Percentiles rank a stretch among this genome's conserved stretches.
Evolutionary conservation across 306 rosid genomes (phyloP).

Genomic region (Gleditsia sinensis): DNA sequence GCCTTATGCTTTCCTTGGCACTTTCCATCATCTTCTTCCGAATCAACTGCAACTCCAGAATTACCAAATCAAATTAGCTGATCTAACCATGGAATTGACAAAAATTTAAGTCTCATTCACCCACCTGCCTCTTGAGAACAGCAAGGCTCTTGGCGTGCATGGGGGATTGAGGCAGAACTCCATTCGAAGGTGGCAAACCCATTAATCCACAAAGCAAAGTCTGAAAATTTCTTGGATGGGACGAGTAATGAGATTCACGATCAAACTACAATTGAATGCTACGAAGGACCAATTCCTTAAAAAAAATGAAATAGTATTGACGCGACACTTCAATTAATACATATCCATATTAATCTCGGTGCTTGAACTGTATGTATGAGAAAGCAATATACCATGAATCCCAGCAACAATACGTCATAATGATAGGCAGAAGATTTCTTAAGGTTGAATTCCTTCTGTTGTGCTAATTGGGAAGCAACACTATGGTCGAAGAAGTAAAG

Average conservation of each 20-base stretch:
- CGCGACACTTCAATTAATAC: too few relatives aligned
- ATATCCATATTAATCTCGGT: too few relatives aligned
- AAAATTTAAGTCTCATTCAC: background rate
- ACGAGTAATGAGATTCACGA: background rate
- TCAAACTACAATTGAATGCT: background rate
- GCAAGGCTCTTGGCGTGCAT: slow-evolving; percentile 96
- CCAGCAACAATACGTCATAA: slow-evolving; percentile 76
- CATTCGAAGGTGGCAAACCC: slow-evolving; percentile 92
- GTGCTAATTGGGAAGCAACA: slow-evolving; percentile 92
- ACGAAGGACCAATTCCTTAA: too few relatives aligned
- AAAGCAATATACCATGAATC: slow-evolving; percentile 54
- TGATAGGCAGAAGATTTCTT: slow-evolving; percentile 87
- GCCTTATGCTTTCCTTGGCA: slow-evolving; percentile 76
- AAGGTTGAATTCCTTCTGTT: slow-evolving; percentile 89
- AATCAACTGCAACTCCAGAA: slow-evolving; percentile 54
- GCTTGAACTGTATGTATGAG: background rate
- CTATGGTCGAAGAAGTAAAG: slow-evolving; percentile 90
- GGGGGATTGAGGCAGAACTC: slow-evolving; percentile 94
- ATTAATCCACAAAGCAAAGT: slow-evolving; percentile 84
- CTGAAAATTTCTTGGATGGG: slow-evolving; percentile 40
- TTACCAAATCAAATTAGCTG: slow-evolving; percentile 10
- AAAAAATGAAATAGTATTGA: too few relatives aligned
- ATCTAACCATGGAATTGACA: slow-evolving; percentile 14
- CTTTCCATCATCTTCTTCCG: slow-evolving; percentile 73
- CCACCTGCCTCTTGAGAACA: slow-evolving; percentile 76